A percentile compares a stretch with the other conserved stretches of the same genome.
These are phyloP conservation scores for Melanogaster broomeanus DNA, from an alignment of 768 basidiomycete genomes.

Conservation along the genomic window DNA sequence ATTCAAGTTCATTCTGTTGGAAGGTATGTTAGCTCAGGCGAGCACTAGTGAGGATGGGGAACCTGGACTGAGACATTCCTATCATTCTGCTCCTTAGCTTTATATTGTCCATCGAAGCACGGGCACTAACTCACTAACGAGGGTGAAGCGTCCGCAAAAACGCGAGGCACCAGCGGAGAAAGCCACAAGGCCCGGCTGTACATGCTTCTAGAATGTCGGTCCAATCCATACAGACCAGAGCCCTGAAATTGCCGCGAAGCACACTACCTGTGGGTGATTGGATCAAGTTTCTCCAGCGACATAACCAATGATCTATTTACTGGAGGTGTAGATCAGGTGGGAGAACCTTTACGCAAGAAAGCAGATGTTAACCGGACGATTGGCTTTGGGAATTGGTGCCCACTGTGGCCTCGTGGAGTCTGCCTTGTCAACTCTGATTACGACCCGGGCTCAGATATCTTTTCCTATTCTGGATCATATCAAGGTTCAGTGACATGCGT, in stretches of 20 bases:
- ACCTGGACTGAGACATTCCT: neutral
- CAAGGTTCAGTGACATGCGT: constrained; percentile 9
- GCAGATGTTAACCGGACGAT: constrained; percentile 2
- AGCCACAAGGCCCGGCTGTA: constrained; percentile 7
- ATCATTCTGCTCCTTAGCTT: constrained; percentile 9
- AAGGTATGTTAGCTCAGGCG: neutral
- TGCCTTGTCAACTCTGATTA: constrained; percentile 4
- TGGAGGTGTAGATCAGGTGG: constrained; percentile 13
- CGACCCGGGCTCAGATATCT: neutral
- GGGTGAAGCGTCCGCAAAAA: neutral
- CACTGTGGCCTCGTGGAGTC: constrained; percentile 21
- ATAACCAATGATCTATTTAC: constrained; percentile 3
- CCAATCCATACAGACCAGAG: constrained; percentile 14
- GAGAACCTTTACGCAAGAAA: constrained; percentile 16
- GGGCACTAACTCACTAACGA: constrained; percentile 1
- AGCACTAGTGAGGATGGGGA: neutral
- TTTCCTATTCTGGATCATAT: constrained; percentile 24
- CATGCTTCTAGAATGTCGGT: constrained; percentile 17
- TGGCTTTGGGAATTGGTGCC: constrained; percentile 8
- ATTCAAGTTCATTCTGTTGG: constrained; percentile 23
- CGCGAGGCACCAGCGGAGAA: constrained; percentile 5
- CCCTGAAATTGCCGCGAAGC: constrained; percentile 20
- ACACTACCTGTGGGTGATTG: constrained; percentile 4
- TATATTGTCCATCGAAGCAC: constrained; percentile 19
- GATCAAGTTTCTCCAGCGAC: constrained; percentile 5